Percentiles rank a stretch among this genome's conserved stretches.
Conservation (phyloP, 179 eudicot species). For the Beta macrorhiza region DNA sequence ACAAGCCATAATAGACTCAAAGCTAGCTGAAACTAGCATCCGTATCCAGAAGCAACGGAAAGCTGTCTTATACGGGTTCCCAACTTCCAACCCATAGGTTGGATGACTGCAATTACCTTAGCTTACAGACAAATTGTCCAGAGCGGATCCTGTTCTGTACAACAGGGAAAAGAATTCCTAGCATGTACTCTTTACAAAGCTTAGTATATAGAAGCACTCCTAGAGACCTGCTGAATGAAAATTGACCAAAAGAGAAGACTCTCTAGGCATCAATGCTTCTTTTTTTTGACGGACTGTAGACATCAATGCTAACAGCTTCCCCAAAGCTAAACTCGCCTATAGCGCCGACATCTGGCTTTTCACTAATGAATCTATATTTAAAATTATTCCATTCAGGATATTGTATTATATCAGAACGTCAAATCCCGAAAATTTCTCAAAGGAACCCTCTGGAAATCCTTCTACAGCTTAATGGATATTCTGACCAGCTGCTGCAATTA, state of each 20-base stretch:
- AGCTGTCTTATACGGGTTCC: too few species aligned
- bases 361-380: not conserved
- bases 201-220: too few species aligned
- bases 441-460: too few species aligned
- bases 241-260: not conserved
- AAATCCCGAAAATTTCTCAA: too few species aligned
- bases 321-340: not conserved
- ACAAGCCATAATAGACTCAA: not conserved
- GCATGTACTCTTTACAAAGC: too few species aligned
- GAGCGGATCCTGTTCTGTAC: not conserved
- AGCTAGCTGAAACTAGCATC: not conserved
- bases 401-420: not conserved
- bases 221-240: not conserved
- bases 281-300: not conserved
- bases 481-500: too few species aligned
- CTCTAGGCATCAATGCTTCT: too few species aligned
- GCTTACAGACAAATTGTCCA: not conserved
- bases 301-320: not conserved
- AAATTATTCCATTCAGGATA: not conserved
- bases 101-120: not conserved
- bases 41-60: not conserved
- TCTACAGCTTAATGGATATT: too few species aligned
- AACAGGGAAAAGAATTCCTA: not conserved
- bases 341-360: not conserved
- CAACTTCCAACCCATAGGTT: too few species aligned